Base-by-base conservation (phyloP, 441 rosid genomes). In the Corymbia citriodora region DNA sequence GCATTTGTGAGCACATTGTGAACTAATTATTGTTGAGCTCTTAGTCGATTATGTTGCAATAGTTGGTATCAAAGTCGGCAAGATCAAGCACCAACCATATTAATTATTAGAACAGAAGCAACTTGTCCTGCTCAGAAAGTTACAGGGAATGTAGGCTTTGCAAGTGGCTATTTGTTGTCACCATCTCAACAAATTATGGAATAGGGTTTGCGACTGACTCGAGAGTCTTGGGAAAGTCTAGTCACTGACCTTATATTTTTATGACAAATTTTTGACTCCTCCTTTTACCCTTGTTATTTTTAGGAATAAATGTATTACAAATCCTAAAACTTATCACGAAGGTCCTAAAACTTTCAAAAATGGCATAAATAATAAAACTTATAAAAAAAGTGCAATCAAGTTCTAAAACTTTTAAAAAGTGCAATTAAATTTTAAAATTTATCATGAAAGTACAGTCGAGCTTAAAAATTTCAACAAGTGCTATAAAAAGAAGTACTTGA, bases 201-300 rank as follows among this genome's bases (percentile, higher is more conserved):
- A 21, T 21, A 10, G 0, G 9, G 6, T 36, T 36, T 0, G 15
- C 4, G 15, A 19, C 4, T 10, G 13, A 18, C 5, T 72, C 1
- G 27, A 36, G 27, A 10, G 27, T 1, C 2, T 36, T 17, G 12
- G 2, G 2, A 0, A 68, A 31, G 4, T 4, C 7, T 0, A 1
- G 3, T 1, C 45, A 31, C 13, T 10, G 0, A 31, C 2, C 12
- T 31, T 31, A 31, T 40, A 1, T 36, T 36, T 72, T 68, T 3
- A 1, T 31, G 40, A 1, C 0, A 16, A 68, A 18, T 55, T 55
- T 18, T 2, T 40, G 33, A 21, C 40, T 31, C 40, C 40, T 68
- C 1, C 7, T 2, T 17, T 68, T 3, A 4, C 7, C 45, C 45
- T 40, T 40, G 40, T 40, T 40, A 40, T 40, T 40, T 40, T 40